These are phyloP conservation scores for Entomophthora muscae DNA, from an alignment of 371 early-diverging fungal genomes.

Conservation along the genomic window DNA sequence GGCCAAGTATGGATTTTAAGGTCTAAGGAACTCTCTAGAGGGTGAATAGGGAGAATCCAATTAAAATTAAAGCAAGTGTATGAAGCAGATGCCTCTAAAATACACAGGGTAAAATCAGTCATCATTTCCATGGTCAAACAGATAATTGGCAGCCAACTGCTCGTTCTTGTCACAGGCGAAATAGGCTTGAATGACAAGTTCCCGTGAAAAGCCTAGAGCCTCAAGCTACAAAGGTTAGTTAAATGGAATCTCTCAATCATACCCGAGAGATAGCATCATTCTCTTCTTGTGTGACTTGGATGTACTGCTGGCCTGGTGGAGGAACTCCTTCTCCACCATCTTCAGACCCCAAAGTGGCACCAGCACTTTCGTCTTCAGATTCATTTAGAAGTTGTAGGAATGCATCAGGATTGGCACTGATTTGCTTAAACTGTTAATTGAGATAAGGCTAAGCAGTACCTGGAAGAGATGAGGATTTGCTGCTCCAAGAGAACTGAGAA, in stretches of 20 bases:
- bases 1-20: neutral
- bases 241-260: neutral
- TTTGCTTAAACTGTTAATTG: conserved; percentile 17
- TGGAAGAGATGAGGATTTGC: conserved; percentile 72
- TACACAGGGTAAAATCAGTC: neutral
- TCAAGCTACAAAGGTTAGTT: conserved; percentile 33
- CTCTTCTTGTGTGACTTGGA: neutral
- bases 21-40: neutral
- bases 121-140: conserved; percentile 58
- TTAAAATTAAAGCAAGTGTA: neutral
- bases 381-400: conserved; percentile 57
- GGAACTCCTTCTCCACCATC: conserved; percentile 12
- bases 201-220: conserved; percentile 76
- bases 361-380: conserved; percentile 12
- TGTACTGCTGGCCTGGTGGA: neutral
- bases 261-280: conserved; percentile 1
- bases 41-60: neutral
- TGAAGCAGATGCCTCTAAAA: neutral
- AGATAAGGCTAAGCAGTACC: conserved; percentile 12
- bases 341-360: conserved; percentile 15
- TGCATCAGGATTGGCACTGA: conserved; percentile 57
- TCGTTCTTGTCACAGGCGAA: conserved; percentile 96
- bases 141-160: conserved; percentile 87
- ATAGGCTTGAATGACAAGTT: conserved; percentile 74
- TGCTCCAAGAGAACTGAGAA: conserved; percentile 66